Base-by-base conservation (phyloP, 2,329 filamentous ascomycete genomes). In the Epichloe sibirici region DNA sequence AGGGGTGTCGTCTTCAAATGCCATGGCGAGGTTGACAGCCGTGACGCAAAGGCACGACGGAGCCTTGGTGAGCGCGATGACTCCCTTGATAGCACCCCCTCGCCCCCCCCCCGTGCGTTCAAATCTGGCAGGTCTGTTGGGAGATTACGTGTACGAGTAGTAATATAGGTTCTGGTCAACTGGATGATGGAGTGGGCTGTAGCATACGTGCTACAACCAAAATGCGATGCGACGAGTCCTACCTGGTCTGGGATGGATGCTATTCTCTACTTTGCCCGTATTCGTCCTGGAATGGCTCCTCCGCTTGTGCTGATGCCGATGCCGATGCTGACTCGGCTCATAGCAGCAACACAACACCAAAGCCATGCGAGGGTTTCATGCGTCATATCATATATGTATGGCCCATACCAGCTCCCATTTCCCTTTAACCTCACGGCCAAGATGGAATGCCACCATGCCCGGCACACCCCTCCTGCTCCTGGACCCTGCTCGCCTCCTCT, bases 61-160 rank as follows among this genome's bases (percentile, higher is more conserved):
- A 43, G 48, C 21, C 42, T 31, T 34, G 31, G 34, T 17, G 48
- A 43, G 40, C 42, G 23, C 46, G 4, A 45, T 40, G 40, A 15
- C 42, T 44, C 46, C 25, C 34, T 35, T n/a, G 31, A 50, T 13
- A 45, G 8, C 2, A 43, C 1, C 37, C 23, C 28, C 11, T 7
- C 12, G 25, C 12, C 4, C 17, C 17, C 9, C 13, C 28, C 9
- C 28, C 3, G 21, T 46, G 15, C 8, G 17, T 45, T 21, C 12
- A 43, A 25, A 13, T 8, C 47, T n/a, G 48, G 34, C 47, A 17
- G 38, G 42, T 37, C 31, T 44, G 43, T 31, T 39, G 34, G 45
- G 17, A 11, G 44, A 34, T 13, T 17, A 45, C 39, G 48, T 54
- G 52, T 54, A 51, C 52, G 49, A 51, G 23, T 54, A 54, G 34